Percentiles rank a stretch among this genome's conserved stretches.
phyloP scores from a whole-genome alignment of 139 green algal genomes.

The Astrephomene gubernaculifera region DNA sequence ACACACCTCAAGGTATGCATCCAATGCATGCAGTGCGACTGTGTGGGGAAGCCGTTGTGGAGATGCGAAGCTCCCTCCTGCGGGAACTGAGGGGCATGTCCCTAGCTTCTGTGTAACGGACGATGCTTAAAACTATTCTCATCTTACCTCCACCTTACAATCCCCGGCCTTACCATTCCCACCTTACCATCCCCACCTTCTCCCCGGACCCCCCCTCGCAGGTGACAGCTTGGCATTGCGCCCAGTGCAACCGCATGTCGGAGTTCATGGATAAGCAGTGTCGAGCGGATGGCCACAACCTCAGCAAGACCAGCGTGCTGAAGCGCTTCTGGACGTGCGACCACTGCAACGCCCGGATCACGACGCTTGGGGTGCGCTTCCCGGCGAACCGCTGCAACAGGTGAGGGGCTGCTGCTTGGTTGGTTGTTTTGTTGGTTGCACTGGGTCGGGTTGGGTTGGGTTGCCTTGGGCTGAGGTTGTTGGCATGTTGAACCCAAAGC shows the following conservation, averaged over 20 bases:
- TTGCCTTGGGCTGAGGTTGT: background rate
- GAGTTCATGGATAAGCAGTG: conserved; percentile 43
- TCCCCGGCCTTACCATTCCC: too few relatives aligned
- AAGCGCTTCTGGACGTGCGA: conserved; percentile 58
- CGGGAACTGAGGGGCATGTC: too few relatives aligned
- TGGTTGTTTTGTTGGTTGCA: too few relatives aligned
- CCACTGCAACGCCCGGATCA: conserved; percentile 56
- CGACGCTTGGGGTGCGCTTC: conserved; percentile 52
- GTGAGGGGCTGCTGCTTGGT: too few relatives aligned
- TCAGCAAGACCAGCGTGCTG: conserved; percentile 38
- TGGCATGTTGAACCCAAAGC: background rate
- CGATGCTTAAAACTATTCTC: too few relatives aligned
- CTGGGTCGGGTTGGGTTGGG: background rate
- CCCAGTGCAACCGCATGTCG: conserved; percentile 38
- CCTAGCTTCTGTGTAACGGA: too few relatives aligned
- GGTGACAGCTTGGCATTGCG: conserved; percentile 56
- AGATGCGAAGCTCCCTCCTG: too few relatives aligned
- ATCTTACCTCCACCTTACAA: too few relatives aligned
- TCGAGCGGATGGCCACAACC: conserved; percentile 18
- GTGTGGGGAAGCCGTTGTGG: too few relatives aligned
- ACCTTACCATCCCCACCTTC: background rate
- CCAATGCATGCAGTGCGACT: too few relatives aligned
- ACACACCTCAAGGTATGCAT: conserved; percentile 51
- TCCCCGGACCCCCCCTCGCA: background rate
- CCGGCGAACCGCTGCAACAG: conserved; percentile 50